These are phyloP conservation scores for Fragilariopsis cylindrus DNA, from an alignment of 108 stramenopile genomes.

Conservation along the genomic window DNA sequence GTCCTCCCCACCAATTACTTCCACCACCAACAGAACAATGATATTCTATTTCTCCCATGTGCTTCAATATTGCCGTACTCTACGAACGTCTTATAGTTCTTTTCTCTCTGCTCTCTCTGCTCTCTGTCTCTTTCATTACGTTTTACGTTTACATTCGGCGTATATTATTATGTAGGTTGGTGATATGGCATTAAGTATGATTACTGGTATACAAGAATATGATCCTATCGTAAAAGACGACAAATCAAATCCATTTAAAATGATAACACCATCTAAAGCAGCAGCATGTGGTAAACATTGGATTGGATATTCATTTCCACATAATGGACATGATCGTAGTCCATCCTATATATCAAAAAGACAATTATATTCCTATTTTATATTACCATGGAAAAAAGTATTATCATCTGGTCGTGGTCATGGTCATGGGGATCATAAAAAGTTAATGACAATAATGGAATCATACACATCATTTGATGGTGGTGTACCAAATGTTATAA, in stretches of 20 bases:
- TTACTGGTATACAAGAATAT: constrained; percentile 64
- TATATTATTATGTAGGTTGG: constrained; percentile 26
- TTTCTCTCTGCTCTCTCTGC: too few species aligned
- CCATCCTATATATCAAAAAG: constrained; percentile 71
- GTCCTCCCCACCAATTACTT: too few species aligned
- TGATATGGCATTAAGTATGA: constrained; percentile 61
- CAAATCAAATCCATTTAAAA: background rate
- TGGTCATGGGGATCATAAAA: background rate
- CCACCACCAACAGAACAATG: too few species aligned
- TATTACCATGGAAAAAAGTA: constrained; percentile 71
- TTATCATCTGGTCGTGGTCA: background rate
- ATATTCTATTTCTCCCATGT: too few species aligned
- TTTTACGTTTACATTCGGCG: too few species aligned
- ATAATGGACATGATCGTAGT: constrained; percentile 76
- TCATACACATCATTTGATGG: constrained; percentile 68
- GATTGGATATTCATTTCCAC: constrained; percentile 66
- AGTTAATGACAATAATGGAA: constrained; percentile 74
- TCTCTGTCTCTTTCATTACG: too few species aligned
- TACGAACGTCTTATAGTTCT: too few species aligned
- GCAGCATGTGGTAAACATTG: constrained; percentile 89
- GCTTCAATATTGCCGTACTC: too few species aligned
- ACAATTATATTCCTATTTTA: constrained; percentile 79
- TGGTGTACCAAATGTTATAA: constrained; percentile 67
- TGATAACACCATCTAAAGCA: constrained; percentile 48
- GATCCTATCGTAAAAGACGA: background rate